These are phyloP conservation scores for Parafenestella ontariensis DNA, from an alignment of 2,329 filamentous ascomycete species.

Conservation along the genomic window DNA sequence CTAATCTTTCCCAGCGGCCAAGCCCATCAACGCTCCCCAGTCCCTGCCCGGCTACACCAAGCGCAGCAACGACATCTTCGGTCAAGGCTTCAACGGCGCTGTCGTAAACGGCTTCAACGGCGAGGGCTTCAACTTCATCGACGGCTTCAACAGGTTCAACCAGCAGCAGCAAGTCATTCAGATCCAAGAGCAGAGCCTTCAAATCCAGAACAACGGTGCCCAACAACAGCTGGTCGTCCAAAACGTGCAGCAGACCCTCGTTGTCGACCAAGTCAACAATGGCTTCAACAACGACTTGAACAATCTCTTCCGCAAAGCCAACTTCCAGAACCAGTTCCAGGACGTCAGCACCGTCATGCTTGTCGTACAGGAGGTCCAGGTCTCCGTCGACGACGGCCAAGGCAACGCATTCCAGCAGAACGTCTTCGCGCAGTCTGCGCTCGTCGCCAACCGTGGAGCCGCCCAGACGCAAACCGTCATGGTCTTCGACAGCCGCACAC, in stretches of 20 bases:
- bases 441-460: constrained; percentile 40
- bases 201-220: constrained; percentile 33
- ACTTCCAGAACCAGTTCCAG: constrained; percentile 28
- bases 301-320: constrained; percentile 41
- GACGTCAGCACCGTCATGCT: constrained; percentile 34
- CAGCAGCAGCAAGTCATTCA: constrained; percentile 38
- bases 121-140: constrained; percentile 40
- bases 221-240: constrained; percentile 34
- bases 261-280: constrained; percentile 39
- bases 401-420: constrained; percentile 32
- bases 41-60: constrained; percentile 21
- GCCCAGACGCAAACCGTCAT: constrained; percentile 35
- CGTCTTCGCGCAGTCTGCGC: constrained; percentile 36
- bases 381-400: constrained; percentile 32
- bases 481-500: constrained; percentile 35
- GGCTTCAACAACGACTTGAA: constrained; percentile 40
- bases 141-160: constrained; percentile 42
- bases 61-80: constrained; percentile 13
- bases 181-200: constrained; percentile 36
- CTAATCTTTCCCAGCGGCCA: constrained; percentile 32
- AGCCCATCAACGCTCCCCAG: constrained; percentile 30
- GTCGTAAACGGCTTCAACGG: constrained; percentile 25
- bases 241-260: constrained; percentile 37
- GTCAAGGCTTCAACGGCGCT: constrained; percentile 15
- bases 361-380: constrained; percentile 41